These are phyloP conservation scores for Datura wrightii DNA, from an alignment of 257 asterid genomes.

Conservation along the genomic window DNA sequence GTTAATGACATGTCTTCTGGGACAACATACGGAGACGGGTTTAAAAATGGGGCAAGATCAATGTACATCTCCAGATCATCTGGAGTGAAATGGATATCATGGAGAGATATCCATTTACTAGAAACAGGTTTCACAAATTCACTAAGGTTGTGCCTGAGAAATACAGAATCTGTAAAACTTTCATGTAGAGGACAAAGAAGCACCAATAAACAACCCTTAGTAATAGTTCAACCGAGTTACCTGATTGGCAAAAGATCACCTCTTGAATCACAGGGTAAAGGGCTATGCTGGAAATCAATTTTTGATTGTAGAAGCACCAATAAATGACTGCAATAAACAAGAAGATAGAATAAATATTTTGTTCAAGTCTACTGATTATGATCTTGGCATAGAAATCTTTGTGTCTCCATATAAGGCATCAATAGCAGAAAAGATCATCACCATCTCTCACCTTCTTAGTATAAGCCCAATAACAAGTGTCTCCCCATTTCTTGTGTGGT, in stretches of 20 bases:
- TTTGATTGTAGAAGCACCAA: conserved; percentile 93
- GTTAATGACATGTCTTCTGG: conserved; percentile 98
- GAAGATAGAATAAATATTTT: neutral
- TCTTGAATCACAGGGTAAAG: conserved; percentile 74
- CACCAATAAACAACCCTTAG: neutral
- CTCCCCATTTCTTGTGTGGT: conserved; percentile 86
- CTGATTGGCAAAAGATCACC: conserved; percentile 82
- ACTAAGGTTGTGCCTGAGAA: conserved; percentile 84
- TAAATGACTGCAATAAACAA: conserved; percentile 76
- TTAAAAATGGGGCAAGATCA: conserved; percentile 89
- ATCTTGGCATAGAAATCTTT: neutral
- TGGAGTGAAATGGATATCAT: conserved; percentile 76
- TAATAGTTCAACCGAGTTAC: conserved; percentile 44
- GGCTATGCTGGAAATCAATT: conserved; percentile 96
- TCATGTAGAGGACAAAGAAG: neutral
- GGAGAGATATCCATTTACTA: conserved; percentile 78
- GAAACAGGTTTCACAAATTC: conserved; percentile 98
- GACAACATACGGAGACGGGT: conserved; percentile 93
- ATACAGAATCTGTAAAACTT: conserved; percentile 30
- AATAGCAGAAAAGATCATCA: conserved; percentile 19
- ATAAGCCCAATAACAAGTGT: conserved; percentile 93
- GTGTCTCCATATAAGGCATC: neutral
- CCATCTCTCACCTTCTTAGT: conserved; percentile 72
- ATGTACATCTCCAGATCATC: conserved; percentile 97
- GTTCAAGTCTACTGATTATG: neutral